Evolutionary conservation across 108 stramenopile genomes (phyloP), one percentile per base, ranked within the genome.

Genomic region (Nitzschia sp.): DNA sequence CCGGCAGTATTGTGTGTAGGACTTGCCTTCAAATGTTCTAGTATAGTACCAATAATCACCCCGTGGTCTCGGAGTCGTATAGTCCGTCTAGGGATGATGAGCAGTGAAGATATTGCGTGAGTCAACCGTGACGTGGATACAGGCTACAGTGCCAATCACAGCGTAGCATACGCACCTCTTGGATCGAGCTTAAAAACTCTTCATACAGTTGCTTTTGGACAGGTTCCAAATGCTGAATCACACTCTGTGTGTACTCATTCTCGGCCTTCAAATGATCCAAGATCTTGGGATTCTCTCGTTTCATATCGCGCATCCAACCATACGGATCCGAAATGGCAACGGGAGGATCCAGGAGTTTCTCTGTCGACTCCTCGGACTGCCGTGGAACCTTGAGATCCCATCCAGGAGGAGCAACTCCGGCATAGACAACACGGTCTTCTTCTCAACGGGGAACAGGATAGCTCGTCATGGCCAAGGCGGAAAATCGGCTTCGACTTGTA

Each of bases 251-350:
- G 69, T 93, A 98, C 25, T 59, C 76, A 73, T 98, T 98, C 78
- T 98, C 97, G 8, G 82, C 75, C 9, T 68, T 63, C 26, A 98
- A 69, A 73, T 95, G 94, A 19, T 76, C 67, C 42, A 97, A 56
- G 3, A 98, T 82, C 48, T 88, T 82, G 21, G 67, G 51, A 28
- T 90, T 83, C 23, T 77, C 80, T 17, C 97, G 86, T 23, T 77
- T 67, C 33, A 95, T 93, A 73, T 96, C 92, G 11, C 97, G 84
- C 68, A 98, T 76, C 97, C 97, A 98, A 23, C 90, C 95, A 77
- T 94, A 95, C 11, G 92, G 92, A 83, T 96, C 89, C 2, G 78
- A 67, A 23, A 94, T 60, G 18, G 69, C 26, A 9, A 77, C 71
- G 5, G 93, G 92, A 27, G 96, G 95, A 36, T 86, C 82, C 59